These are phyloP conservation scores for Microdochium trichocladiopsis DNA, from an alignment of 2,329 filamentous ascomycete genomes.

Conservation along the genomic window DNA sequence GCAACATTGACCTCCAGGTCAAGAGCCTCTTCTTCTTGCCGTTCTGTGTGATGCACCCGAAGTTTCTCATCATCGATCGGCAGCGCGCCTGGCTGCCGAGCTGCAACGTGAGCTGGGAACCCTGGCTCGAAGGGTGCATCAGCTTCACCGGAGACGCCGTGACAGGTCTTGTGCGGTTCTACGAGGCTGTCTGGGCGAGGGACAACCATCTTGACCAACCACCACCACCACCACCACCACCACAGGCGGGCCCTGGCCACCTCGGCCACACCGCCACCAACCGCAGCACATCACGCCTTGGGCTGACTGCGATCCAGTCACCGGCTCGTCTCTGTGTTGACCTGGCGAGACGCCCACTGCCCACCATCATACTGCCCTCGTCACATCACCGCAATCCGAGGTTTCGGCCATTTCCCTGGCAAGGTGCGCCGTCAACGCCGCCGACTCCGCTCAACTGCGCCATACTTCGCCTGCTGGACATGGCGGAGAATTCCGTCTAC, in stretches of 20 bases:
- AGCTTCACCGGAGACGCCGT: conserved; percentile 58
- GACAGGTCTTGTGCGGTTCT: conserved; percentile 57
- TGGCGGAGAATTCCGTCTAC: conserved; percentile 52
- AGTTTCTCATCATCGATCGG: conserved; percentile 71
- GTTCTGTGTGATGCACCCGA: conserved; percentile 83
- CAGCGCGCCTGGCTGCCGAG: conserved; percentile 62
- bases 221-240: not conserved
- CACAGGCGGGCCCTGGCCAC: too few species aligned
- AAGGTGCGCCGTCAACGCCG: conserved; percentile 41
- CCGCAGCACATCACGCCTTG: conserved; percentile 3
- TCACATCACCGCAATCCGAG: conserved; percentile 62
- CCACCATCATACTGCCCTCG: conserved; percentile 64
- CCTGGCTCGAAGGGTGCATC: conserved; percentile 78
- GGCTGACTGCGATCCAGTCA: conserved; percentile 12
- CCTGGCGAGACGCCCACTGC: conserved; percentile 20
- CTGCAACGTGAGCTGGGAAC: conserved; percentile 81
- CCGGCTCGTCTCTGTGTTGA: conserved; percentile 9
- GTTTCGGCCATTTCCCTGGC: conserved; percentile 54
- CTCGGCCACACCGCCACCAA: not conserved
- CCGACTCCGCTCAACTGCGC: conserved; percentile 62
- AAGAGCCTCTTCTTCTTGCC: conserved; percentile 76
- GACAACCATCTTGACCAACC: not conserved
- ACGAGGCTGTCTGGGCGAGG: conserved; percentile 58
- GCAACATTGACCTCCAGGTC: conserved; percentile 59
- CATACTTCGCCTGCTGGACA: conserved; percentile 51